phyloP scores from a whole-genome alignment of 768 basidiomycete genomes.

The Podaxis sp. region DNA sequence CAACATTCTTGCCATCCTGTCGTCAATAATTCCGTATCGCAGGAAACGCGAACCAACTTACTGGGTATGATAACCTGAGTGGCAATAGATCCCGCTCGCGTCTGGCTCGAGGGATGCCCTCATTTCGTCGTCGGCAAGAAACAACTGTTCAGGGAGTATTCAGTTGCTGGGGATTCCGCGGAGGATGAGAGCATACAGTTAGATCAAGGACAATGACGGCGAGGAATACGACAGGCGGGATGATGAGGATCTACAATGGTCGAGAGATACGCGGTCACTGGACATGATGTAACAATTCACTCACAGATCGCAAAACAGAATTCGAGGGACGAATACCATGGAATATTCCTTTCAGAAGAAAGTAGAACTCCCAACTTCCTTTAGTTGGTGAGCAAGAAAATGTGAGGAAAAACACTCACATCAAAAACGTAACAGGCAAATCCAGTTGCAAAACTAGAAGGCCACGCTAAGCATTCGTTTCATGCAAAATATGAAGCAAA shows the following conservation, averaged over 20 bases:
- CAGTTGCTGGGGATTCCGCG: not conserved
- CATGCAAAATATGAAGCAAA: not conserved
- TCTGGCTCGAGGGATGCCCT: not conserved
- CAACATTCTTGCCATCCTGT: not conserved
- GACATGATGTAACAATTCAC: no score
- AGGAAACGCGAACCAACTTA: not conserved
- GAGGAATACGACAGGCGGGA: not conserved
- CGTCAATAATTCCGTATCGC: not conserved
- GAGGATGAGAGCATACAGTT: not conserved
- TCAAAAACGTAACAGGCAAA: slow-evolving; percentile 3
- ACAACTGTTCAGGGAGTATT: not conserved
- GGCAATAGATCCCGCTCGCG: not conserved
- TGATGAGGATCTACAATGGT: not conserved
- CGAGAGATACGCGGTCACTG: not conserved
- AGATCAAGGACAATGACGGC: not conserved
- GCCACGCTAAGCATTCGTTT: not conserved
- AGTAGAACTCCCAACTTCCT: not conserved
- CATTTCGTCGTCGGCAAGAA: not conserved
- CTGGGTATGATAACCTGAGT: not conserved
- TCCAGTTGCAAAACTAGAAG: not conserved
- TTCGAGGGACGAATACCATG: not conserved
- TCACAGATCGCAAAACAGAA: not conserved
- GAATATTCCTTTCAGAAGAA: not conserved
- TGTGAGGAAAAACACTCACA: not conserved
- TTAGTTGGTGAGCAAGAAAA: not conserved